A percentile compares a stretch with the other conserved stretches of the same genome.
Conservation (phyloP, 495 filamentous ascomycete genomes). For the Podospora pseudopauciseta region DNA sequence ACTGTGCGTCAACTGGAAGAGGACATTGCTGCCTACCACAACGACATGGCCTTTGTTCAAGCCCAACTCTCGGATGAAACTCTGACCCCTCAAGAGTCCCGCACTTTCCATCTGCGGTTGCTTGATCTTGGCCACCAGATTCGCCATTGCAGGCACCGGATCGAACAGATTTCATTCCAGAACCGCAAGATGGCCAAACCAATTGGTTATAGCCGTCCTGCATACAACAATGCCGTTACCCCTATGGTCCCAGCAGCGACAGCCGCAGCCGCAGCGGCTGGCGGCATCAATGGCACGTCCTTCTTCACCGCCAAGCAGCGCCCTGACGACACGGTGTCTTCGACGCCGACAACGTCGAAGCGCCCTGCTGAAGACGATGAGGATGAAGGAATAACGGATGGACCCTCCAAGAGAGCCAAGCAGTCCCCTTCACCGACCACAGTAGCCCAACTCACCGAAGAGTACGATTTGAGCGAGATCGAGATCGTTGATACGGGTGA, state of each 20-base stretch:
- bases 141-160: constrained; percentile 39
- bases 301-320: neutral
- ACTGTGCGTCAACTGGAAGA: constrained; percentile 41
- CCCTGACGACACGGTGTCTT: neutral
- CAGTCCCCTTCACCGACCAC: neutral
- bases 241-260: neutral
- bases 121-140: constrained; percentile 44
- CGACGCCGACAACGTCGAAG: neutral
- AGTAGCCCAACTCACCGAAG: neutral
- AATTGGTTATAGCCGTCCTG: neutral
- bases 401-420: neutral
- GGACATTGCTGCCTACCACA: constrained; percentile 41
- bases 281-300: constrained; percentile 2
- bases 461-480: neutral
- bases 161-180: constrained; percentile 32
- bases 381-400: neutral
- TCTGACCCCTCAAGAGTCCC: constrained; percentile 41
- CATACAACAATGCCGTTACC: neutral
- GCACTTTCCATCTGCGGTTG: constrained; percentile 39
- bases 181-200: constrained; percentile 11
- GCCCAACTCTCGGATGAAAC: constrained; percentile 31
- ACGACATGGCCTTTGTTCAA: constrained; percentile 39
- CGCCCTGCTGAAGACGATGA: neutral
- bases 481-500: constrained; percentile 6
- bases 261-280: neutral